Evolutionary conservation across 441 rosid species (phyloP).

Genomic region (Geranium incanum): DNA sequence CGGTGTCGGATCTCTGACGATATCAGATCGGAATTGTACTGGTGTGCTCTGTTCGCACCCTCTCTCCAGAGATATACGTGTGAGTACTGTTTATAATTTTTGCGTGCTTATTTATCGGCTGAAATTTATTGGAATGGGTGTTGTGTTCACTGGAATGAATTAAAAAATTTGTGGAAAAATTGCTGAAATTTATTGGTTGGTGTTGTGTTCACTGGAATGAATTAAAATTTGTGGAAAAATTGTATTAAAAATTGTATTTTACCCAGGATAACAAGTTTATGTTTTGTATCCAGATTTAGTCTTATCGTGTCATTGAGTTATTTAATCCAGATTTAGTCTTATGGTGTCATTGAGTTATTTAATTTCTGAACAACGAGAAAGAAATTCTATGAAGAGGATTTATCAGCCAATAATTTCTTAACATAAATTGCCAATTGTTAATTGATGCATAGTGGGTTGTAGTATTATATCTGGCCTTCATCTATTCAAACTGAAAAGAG

Average conservation of each 20-base stretch:
- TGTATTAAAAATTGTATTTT: no score
- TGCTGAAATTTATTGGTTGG: no score
- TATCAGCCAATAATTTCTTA: background rate
- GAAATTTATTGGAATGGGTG: background rate
- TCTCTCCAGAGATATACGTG: constrained; percentile 83
- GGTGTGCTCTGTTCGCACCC: constrained; percentile 93
- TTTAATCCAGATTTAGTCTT: no score
- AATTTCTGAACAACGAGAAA: no score
- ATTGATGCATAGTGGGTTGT: background rate
- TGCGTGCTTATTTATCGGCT: background rate
- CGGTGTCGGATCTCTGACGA: constrained; percentile 40
- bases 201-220: background rate
- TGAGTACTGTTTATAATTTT: constrained; percentile 22
- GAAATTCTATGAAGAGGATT: no score
- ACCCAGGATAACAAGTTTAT: no score
- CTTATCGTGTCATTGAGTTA: no score
- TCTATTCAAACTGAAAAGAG: background rate
- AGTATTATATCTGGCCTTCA: background rate
- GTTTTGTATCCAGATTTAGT: no score
- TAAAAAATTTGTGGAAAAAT: no score
- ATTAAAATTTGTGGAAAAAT: no score
- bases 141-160: background rate
- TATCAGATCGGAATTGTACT: constrained; percentile 93
- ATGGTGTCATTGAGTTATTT: no score
- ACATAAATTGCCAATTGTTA: background rate